Evolutionary conservation across 129 eudicot genomes (phyloP).

Genomic region (Chrysanthemum makinoi): DNA sequence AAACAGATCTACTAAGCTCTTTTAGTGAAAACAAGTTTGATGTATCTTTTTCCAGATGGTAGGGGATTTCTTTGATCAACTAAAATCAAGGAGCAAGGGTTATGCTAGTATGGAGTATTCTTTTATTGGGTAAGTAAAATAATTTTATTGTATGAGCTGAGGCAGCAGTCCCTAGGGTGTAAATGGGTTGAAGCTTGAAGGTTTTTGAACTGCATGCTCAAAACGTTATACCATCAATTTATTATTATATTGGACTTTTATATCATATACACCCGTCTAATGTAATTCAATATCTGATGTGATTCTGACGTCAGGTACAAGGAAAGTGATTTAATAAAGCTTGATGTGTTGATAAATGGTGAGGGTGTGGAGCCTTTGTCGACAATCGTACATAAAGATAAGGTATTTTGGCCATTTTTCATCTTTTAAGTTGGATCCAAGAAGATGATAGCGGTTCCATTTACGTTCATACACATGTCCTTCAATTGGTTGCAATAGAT

Average conservation of each 20-base stretch:
- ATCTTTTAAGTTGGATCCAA: constrained; percentile 13
- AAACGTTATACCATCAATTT: not conserved
- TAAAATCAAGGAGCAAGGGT: constrained; percentile 97
- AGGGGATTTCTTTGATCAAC: constrained; percentile 98
- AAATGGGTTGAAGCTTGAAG: not conserved
- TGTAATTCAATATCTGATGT: constrained; percentile 3
- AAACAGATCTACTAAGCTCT: not conserved
- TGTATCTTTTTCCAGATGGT: constrained; percentile 69
- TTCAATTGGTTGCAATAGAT: not conserved
- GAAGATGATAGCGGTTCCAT: not conserved
- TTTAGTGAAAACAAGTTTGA: not conserved
- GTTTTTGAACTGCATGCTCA: constrained; percentile 4
- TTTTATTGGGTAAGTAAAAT: constrained; percentile 62
- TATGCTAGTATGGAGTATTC: constrained; percentile 99
- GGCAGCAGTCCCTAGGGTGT: too few species aligned
- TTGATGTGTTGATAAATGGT: constrained; percentile 89
- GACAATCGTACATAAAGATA: constrained; percentile 92
- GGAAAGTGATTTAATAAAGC: constrained; percentile 85
- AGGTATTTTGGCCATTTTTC: constrained; percentile 45
- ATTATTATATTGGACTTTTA: constrained; percentile 9
- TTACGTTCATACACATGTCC: not conserved
- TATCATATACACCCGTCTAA: constrained; percentile 8
- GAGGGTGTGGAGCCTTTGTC: constrained; percentile 93
- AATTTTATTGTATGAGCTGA: too few species aligned
- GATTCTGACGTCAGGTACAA: constrained; percentile 52